phyloP scores from a whole-genome alignment of 257 asterid species.

The Przewalskia tangutica region DNA sequence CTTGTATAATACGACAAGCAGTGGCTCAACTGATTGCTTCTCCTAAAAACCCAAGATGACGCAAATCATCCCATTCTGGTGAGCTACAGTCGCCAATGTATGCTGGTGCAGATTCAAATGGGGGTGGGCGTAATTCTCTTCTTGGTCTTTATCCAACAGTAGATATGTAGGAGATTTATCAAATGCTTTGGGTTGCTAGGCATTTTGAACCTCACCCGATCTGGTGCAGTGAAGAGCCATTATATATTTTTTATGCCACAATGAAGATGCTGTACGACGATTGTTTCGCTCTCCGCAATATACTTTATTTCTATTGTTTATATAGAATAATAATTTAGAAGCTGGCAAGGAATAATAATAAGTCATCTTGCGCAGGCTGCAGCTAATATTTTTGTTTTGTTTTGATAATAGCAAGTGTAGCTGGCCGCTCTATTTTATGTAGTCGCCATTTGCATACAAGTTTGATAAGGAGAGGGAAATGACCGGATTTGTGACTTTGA shows the following conservation, averaged over 20 bases:
- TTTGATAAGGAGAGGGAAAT: background rate
- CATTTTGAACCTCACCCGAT: background rate
- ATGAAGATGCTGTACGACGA: background rate
- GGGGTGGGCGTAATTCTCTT: slow-evolving; percentile 37
- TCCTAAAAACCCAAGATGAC: slow-evolving; percentile 47
- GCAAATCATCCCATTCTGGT: slow-evolving; percentile 79
- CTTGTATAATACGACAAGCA: slow-evolving; percentile 36
- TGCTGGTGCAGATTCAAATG: slow-evolving; percentile 45
- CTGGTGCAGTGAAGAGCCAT: background rate
- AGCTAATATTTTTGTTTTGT: background rate
- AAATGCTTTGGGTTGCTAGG: background rate
- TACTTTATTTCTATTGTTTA: background rate
- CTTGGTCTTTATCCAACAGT: slow-evolving; percentile 41
- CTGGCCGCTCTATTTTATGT: background rate
- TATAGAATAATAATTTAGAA: background rate
- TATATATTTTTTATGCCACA: background rate
- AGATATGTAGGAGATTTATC: slow-evolving; percentile 30
- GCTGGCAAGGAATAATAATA: background rate
- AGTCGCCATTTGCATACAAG: background rate
- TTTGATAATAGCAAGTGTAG: background rate
- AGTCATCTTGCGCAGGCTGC: background rate
- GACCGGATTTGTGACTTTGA: background rate
- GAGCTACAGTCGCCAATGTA: slow-evolving; percentile 58
- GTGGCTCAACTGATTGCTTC: slow-evolving; percentile 46
- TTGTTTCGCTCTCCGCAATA: background rate